A percentile compares a stretch with the other conserved stretches of the same genome.
phyloP scores from a whole-genome alignment of 2,329 filamentous ascomycete species.

The Leptosphaerulina australis region DNA sequence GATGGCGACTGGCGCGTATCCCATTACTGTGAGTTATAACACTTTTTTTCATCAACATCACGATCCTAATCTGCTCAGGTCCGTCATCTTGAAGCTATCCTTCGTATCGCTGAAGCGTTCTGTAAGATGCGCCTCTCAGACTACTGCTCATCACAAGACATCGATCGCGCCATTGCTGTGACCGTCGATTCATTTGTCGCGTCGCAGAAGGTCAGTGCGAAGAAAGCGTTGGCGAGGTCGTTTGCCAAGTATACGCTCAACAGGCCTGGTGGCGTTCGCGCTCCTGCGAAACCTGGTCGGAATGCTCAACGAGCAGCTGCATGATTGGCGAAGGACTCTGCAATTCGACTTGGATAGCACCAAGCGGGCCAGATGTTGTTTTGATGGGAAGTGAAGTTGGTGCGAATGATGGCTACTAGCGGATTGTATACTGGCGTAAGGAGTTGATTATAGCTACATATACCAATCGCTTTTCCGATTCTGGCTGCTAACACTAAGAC shows the following conservation, averaged over 20 bases:
- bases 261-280: constrained; percentile 51
- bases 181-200: constrained; percentile 96
- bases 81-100: constrained; percentile 96
- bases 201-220: constrained; percentile 95
- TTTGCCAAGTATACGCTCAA: constrained; percentile 86
- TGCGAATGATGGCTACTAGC: not conserved
- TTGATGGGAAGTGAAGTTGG: not conserved
- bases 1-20: constrained; percentile 92
- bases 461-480: constrained; percentile 10
- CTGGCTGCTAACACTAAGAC: no score
- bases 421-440: not conserved
- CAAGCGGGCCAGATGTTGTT: not conserved
- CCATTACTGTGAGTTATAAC: constrained; percentile 79
- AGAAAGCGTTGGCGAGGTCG: constrained; percentile 90
- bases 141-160: constrained; percentile 87
- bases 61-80: constrained; percentile 63
- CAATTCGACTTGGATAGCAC: not conserved
- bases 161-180: constrained; percentile 95
- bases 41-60: not conserved
- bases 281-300: constrained; percentile 33
- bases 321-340: not conserved
- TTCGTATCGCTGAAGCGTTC: constrained; percentile 92
- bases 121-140: constrained; percentile 98
- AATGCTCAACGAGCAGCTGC: constrained; percentile 40
- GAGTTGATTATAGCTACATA: constrained; percentile 9